Base-by-base conservation (phyloP, 139 green algal species). In the Chara braunii region DNA sequence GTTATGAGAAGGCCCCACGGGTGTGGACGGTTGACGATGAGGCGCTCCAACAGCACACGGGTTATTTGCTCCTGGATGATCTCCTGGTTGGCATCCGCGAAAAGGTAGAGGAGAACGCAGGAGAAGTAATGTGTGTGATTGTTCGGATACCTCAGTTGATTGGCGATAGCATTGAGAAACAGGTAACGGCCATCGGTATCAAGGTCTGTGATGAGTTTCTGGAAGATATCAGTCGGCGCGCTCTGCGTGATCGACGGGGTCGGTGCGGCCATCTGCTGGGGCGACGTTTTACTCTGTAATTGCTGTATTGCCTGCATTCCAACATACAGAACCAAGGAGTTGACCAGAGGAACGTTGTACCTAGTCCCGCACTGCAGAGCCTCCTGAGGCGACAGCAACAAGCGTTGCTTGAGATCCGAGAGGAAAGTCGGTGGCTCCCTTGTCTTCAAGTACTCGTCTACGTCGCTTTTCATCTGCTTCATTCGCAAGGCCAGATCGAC, bases 71-170 rank as follows among this genome's bases (percentile, higher is more conserved):
- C 90, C 63, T 86, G 83, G 18, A 95, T 45, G 30, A 84, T 78
- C 59, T 92, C 84, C 37, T 74, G 60, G 14, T 68, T 50, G 23
- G 87, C 82, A 57, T 97, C 90, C 3, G 69, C 50, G 63, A 99
- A 99, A 7, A 98, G 82, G 44, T 72, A 84, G 23, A 99, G 87
- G 57, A 98, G 75, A 56, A 93, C 80, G 78, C 86, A 95, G 32
- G 80, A 92, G 82, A 97, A 99, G 83, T 94, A 96, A 81, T 97
- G 87, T n/a, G 94, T 98, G 87, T 99, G 92, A 36, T 68, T 85
- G 84, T 96, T 97, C 64, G 94, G 94, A 83, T 94, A 98, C 45
- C 94, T 83, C 83, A 99, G 90, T 81, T 99, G 94, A 82, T 98
- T 98, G 55, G 94, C 90, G 6, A 96, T 78, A 1, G 85, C 90